Conservation (phyloP, 768 basidiomycete genomes). For the Amanita rimosa region DNA sequence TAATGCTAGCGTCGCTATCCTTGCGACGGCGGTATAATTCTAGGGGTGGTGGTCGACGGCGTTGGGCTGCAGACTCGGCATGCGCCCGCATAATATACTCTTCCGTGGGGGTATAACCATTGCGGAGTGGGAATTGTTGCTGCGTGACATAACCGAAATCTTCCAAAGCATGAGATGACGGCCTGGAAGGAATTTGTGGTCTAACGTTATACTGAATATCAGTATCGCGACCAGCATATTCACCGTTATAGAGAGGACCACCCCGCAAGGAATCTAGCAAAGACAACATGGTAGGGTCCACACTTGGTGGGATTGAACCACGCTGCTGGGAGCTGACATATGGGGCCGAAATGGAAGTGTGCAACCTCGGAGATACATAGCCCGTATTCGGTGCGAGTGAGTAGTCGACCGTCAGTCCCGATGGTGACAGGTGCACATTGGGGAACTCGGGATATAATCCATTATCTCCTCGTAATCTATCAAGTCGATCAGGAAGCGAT, state of each 20-base stretch:
- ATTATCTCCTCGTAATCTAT: background rate
- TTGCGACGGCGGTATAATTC: constrained; percentile 17
- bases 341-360: background rate
- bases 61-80: constrained; percentile 20
- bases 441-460: constrained; percentile 15
- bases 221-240: constrained; percentile 7
- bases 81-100: constrained; percentile 55
- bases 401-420: constrained; percentile 27
- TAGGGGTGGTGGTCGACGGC: constrained; percentile 24
- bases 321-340: background rate
- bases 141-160: constrained; percentile 3
- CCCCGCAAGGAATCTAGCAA: constrained; percentile 24
- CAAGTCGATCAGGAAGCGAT: constrained; percentile 4
- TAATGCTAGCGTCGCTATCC: constrained; percentile 19
- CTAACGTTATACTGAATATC: constrained; percentile 8
- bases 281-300: constrained; percentile 27
- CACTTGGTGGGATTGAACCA: constrained; percentile 5
- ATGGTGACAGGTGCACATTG: constrained; percentile 13
- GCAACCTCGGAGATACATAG: constrained; percentile 6
- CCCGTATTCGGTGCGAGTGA: constrained; percentile 20
- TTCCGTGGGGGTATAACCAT: constrained; percentile 58
- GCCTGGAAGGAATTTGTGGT: constrained; percentile 5
- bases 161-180: background rate
- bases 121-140: constrained; percentile 3
- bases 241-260: constrained; percentile 12